These are phyloP conservation scores for peach (Prunus persica) DNA, from an alignment of 306 rosid genomes.

Conservation along the genomic window DNA sequence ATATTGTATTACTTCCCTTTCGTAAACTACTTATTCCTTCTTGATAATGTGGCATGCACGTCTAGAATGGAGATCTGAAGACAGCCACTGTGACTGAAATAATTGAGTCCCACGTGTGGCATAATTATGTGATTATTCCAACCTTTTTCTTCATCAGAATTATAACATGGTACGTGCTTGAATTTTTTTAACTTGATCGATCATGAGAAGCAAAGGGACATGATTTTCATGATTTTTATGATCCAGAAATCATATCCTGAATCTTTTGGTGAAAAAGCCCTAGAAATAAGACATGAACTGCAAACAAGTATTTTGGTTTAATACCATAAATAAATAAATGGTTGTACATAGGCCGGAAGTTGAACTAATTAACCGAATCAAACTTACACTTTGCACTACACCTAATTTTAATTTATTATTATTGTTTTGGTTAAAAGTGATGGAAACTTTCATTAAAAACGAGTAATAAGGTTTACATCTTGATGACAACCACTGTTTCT, in stretches of 20 bases:
- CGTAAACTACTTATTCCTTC: too few species aligned
- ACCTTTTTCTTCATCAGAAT: slow-evolving; percentile 7
- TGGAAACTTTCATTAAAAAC: too few species aligned
- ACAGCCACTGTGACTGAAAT: not conserved
- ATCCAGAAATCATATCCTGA: slow-evolving; percentile 17
- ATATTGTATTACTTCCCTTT: too few species aligned
- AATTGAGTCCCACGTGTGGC: slow-evolving; percentile 2
- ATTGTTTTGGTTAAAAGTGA: too few species aligned
- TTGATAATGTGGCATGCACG: not conserved
- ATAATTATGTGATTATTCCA: slow-evolving; percentile 5
- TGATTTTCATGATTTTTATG: slow-evolving; percentile 4
- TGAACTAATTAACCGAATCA: too few species aligned
- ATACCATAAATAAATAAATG: not conserved
- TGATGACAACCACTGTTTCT: too few species aligned
- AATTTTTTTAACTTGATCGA: slow-evolving; percentile 18
- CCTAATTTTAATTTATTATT: too few species aligned
- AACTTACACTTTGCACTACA: too few species aligned
- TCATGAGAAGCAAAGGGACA: slow-evolving; percentile 7
- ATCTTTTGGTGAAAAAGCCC: slow-evolving; percentile 18
- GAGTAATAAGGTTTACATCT: too few species aligned
- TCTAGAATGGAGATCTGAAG: not conserved
- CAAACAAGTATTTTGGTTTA: not conserved
- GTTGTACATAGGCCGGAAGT: too few species aligned
- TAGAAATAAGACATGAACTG: not conserved
- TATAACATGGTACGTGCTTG: slow-evolving; percentile 19